Evolutionary conservation across 73 alveolate species (phyloP), one percentile per base, ranked within the genome.

Genomic region (Paraurostyla sp.): DNA sequence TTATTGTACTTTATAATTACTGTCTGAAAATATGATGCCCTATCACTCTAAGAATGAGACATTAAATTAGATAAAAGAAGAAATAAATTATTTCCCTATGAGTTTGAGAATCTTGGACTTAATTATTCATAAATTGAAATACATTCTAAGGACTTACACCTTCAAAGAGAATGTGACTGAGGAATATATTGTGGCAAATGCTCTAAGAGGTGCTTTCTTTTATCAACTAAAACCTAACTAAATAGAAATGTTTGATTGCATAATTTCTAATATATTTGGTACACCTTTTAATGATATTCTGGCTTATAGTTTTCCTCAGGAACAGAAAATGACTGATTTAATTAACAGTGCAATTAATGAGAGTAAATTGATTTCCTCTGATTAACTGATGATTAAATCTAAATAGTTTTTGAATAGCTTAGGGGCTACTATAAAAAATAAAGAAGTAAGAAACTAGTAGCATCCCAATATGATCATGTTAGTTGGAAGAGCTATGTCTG

Each of bases 401-500:
- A 59, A 63, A 43, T 48, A 83, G 20, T 46, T 83, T 29, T 38
- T 65, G 58, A 65, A 32, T 38, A 22, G 60, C 38, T 4, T 65
- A 1, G 82, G 82, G 6, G 82, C 82, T 1, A 16, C 82, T 11
- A 38, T 65, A 35, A 65, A 65, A 22, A 65, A 33, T 40, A 35
- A 65, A 30, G 60, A 38, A 20, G 18, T 36, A 22, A 52, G 80
- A 32, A 23, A 42, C 4, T 0, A 63, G 43, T 22, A 57, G 51
- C 45, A 29, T 23, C 33, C 7, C 32, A 83, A 40, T 38, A 49
- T 76, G 42, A 57, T 83, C 18, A 15, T 83, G 22, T n/a, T 83
- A 0, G 60, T 83, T 22, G 92, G 92, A 3, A 35, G 80, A 15
- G 6, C 92, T 9, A 38, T 63, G 50, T 23, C 69, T 38, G 92